Evolutionary conservation across 2,329 filamentous ascomycete genomes (phyloP), one percentile per base, ranked within the genome.

Genomic region (Pestalotiopsis sp.): DNA sequence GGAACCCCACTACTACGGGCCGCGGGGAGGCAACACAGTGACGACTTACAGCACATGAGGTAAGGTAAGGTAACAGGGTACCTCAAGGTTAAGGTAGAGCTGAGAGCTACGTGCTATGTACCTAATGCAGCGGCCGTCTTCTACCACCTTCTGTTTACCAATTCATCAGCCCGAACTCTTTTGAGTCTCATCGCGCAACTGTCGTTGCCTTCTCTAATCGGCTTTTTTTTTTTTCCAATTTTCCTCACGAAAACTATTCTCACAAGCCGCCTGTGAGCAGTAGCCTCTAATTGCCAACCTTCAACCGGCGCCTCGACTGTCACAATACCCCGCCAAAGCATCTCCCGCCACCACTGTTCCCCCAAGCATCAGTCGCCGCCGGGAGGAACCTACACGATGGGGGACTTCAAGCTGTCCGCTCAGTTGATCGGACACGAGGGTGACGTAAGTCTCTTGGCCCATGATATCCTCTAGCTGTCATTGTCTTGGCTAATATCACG

Each of bases 401-500:
- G 87, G 81, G 91, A 94, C 79, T 98, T 94, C 87, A 97, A 95
- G 87, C 90, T 99, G 77, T 97, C 96, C 71, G 94, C 95, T 74
- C 92, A 93, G 77, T 88, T 99, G 73, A 85, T 90, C 74, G 95
- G 94, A 77, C 96, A 99, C 80, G 92, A 96, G 80, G 92, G 96
- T 80, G 96, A 99, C 89, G 96, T 98, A 86, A 82, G 91, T 75
- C 56, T 52, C 20, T 66, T 39, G 65, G 49, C 61, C 64, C 41
- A 59, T 36, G 20, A 4, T 3, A 7, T 7, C 13, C 23, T 58
- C 17, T n/a, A 23, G 41, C 41, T 23, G 3, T 4, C 39, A 45
- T 13, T 13, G 20, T 45, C 20, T 58, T 36, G 13, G 64, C 41
- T 64, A 52, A 70, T 77, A 6, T 9, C 31, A 20, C 13, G 17